Evolutionary conservation across 2,329 filamentous ascomycete species (phyloP).

Genomic region (Aschersonia sp.): DNA sequence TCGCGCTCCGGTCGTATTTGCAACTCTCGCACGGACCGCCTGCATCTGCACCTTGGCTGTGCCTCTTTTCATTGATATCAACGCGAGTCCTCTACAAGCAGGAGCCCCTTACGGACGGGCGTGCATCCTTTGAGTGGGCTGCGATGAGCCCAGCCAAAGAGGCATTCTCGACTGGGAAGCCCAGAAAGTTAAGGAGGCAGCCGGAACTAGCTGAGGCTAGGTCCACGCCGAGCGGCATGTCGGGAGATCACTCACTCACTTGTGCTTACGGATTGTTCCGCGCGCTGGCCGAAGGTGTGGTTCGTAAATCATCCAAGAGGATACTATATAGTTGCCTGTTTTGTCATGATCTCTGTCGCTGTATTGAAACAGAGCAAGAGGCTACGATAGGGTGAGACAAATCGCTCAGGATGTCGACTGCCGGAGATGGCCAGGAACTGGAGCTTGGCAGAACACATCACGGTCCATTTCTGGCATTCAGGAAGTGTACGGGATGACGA

Average conservation of each 20-base stretch:
- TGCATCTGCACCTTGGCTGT: background rate
- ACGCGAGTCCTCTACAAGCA: too few species aligned
- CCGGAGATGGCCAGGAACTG: background rate
- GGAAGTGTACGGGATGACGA: background rate
- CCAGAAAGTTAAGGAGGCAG: too few species aligned
- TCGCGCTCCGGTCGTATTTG: background rate
- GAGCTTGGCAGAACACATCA: background rate
- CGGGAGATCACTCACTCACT: background rate
- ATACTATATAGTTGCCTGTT: background rate
- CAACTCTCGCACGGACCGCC: background rate
- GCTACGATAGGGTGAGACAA: background rate
- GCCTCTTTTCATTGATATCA: too few species aligned
- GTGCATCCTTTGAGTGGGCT: too few species aligned
- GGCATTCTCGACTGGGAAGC: too few species aligned
- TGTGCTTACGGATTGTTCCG: background rate
- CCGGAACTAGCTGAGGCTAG: background rate
- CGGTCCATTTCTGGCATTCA: background rate
- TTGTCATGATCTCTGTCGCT: background rate
- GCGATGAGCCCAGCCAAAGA: too few species aligned
- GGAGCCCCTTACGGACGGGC: too few species aligned
- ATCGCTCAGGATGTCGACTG: background rate
- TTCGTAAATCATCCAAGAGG: background rate
- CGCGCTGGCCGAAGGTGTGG: background rate
- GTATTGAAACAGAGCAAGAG: background rate
- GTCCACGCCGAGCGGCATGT: background rate